These are phyloP conservation scores for Talaromyces funiculosus DNA, from an alignment of 2,329 filamentous ascomycete species.

Conservation along the genomic window DNA sequence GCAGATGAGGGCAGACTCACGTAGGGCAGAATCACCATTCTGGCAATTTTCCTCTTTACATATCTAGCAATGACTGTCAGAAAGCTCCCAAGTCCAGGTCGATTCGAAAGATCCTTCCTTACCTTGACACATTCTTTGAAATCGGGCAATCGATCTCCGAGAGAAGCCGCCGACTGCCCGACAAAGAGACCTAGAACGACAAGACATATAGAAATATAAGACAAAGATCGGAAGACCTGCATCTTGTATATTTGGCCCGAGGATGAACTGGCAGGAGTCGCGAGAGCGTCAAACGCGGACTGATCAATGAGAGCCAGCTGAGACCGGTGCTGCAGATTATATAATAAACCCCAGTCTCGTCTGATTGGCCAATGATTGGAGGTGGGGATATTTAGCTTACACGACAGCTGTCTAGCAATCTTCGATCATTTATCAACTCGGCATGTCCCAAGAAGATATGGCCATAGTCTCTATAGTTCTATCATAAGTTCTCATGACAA, in stretches of 20 bases:
- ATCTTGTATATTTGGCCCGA: neutral
- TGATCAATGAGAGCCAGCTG: neutral
- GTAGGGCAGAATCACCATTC: slow-evolving; percentile 59
- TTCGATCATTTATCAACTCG: neutral
- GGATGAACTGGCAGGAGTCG: neutral
- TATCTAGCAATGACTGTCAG: slow-evolving; percentile 49
- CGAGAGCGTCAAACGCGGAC: neutral
- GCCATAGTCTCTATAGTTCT: neutral
- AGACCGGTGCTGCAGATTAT: neutral
- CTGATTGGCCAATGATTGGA: neutral
- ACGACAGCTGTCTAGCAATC: neutral
- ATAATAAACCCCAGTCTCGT: neutral
- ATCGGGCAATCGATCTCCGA: slow-evolving; percentile 79
- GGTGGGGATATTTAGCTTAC: neutral
- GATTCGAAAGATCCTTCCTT: slow-evolving; percentile 16
- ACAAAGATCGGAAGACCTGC: slow-evolving; percentile 1
- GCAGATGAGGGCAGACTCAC: slow-evolving; percentile 49
- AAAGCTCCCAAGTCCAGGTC: neutral
- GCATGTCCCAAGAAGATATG: no score
- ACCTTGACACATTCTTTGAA: slow-evolving; percentile 85
- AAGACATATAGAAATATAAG: slow-evolving; percentile 1
- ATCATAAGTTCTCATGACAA: neutral
- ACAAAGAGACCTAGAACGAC: slow-evolving; percentile 29
- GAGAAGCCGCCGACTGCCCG: slow-evolving; percentile 56
- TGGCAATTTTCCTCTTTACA: slow-evolving; percentile 78